A percentile compares a stretch with the other conserved stretches of the same genome.
Evolutionary conservation across 768 basidiomycete genomes (phyloP).

Genomic region (Tephrocybe sp.): DNA sequence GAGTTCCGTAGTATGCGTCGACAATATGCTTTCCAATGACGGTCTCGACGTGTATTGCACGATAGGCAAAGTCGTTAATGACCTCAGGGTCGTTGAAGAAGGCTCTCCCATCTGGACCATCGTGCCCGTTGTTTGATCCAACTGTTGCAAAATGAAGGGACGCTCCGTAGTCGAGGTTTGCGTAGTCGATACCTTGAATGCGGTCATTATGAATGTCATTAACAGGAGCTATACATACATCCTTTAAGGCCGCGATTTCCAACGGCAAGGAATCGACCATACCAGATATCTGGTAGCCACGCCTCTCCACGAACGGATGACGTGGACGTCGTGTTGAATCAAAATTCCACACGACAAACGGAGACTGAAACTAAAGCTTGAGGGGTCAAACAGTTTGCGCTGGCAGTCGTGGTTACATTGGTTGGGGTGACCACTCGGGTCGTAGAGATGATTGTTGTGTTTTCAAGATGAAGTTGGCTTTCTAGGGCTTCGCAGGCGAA

Average conservation of each 20-base stretch:
- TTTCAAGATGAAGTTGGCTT: no score
- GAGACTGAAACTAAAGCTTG: not conserved
- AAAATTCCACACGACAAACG: constrained; percentile 4
- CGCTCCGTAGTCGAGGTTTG: no score
- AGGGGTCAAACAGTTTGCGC: not conserved
- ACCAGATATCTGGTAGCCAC: not conserved
- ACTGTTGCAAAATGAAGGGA: constrained; percentile 7
- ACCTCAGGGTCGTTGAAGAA: constrained; percentile 7
- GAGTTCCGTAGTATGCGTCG: constrained; percentile 3
- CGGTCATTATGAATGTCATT: not conserved
- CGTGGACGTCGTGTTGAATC: not conserved
- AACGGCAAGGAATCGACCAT: no score
- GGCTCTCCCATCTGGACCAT: no score
- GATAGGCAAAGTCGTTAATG: no score
- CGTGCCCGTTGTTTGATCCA: constrained; percentile 6
- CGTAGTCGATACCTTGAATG: constrained; percentile 1
- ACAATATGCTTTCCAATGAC: constrained; percentile 11
- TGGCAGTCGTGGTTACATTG: not conserved
- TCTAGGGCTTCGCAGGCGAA: no score
- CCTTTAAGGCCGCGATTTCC: no score
- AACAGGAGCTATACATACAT: not conserved
- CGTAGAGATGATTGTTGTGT: not conserved
- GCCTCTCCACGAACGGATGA: not conserved
- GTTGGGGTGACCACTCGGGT: not conserved
- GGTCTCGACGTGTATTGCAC: constrained; percentile 8